Evolutionary conservation across 805 yeast species (phyloP).

Genomic region (Candida glaebosa): DNA sequence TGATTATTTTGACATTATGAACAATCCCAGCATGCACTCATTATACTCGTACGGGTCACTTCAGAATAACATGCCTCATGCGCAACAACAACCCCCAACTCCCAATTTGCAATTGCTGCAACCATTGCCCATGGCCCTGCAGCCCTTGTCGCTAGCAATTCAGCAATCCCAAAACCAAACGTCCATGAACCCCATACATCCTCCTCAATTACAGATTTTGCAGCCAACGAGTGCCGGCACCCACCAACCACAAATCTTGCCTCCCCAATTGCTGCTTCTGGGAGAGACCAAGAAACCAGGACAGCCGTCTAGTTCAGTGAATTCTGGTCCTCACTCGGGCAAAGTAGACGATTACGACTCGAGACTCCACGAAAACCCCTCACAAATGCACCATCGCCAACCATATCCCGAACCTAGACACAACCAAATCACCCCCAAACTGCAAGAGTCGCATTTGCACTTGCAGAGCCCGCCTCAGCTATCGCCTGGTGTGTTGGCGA

Average conservation of each 20-base stretch:
- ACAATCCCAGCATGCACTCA: constrained; percentile 1
- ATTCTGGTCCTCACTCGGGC: too few species aligned
- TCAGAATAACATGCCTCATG: background rate
- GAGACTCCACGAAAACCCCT: background rate
- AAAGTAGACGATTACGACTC: too few species aligned
- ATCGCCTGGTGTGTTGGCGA: too few species aligned
- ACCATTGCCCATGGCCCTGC: constrained; percentile 2
- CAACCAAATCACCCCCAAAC: too few species aligned
- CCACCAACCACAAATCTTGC: background rate
- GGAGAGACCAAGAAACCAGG: background rate
- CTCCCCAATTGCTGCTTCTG: background rate
- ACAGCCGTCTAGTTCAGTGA: background rate
- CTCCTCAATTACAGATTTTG: constrained; percentile 4
- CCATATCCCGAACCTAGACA: too few species aligned
- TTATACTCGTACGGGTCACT: background rate
- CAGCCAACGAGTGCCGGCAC: background rate
- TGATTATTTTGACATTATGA: constrained; percentile 1
- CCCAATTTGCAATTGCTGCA: constrained; percentile 4
- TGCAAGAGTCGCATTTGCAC: background rate
- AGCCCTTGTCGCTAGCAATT: background rate
- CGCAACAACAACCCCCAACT: background rate
- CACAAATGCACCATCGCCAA: background rate
- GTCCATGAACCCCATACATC: background rate
- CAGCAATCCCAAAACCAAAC: constrained; percentile 1
- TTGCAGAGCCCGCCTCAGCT: too few species aligned